Percentiles rank a stretch among this genome's conserved stretches.
Evolutionary conservation across 2,329 filamentous ascomycete genomes (phyloP).

Genomic region (Didymella exigua): DNA sequence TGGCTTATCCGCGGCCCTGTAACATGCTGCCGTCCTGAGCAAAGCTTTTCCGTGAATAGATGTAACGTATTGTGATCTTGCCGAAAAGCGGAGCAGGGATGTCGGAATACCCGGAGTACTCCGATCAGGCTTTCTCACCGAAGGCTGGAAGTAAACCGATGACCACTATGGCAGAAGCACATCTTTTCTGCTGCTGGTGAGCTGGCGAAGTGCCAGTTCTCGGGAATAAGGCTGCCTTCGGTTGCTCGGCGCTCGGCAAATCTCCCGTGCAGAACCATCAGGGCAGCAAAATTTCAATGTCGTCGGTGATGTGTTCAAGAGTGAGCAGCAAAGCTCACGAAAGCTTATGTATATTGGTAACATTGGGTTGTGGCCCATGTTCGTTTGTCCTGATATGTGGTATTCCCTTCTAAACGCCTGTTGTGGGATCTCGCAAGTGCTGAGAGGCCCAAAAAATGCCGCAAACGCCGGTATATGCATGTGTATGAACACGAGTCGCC

Average conservation of each 20-base stretch:
- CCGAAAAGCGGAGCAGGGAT: constrained; percentile 32
- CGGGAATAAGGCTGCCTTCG: constrained; percentile 6
- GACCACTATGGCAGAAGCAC: not conserved
- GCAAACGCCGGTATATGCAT: constrained; percentile 40
- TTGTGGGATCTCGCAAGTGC: constrained; percentile 14
- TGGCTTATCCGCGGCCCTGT: constrained; percentile 22
- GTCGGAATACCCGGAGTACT: constrained; percentile 17
- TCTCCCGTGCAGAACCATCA: constrained; percentile 17
- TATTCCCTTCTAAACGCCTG: constrained; percentile 21
- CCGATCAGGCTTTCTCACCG: constrained; percentile 5
- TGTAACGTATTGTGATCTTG: constrained; percentile 25
- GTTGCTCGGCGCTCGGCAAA: constrained; percentile 12
- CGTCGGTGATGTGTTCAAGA: not conserved
- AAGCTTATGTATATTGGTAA: constrained; percentile 18
- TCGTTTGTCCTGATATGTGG: constrained; percentile 1
- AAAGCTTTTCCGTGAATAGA: constrained; percentile 42
- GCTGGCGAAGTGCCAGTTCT: not conserved
- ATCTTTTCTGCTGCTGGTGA: not conserved
- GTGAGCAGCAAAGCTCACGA: constrained; percentile 19
- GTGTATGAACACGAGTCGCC: constrained; percentile 8
- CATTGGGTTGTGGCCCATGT: constrained; percentile 1
- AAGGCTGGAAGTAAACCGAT: constrained; percentile 2
- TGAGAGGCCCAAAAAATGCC: constrained; percentile 21
- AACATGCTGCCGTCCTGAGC: constrained; percentile 27
- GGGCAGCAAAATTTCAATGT: not conserved